phyloP scores from a whole-genome alignment of 2,329 filamentous ascomycete species.

The Cadophora gregata region DNA sequence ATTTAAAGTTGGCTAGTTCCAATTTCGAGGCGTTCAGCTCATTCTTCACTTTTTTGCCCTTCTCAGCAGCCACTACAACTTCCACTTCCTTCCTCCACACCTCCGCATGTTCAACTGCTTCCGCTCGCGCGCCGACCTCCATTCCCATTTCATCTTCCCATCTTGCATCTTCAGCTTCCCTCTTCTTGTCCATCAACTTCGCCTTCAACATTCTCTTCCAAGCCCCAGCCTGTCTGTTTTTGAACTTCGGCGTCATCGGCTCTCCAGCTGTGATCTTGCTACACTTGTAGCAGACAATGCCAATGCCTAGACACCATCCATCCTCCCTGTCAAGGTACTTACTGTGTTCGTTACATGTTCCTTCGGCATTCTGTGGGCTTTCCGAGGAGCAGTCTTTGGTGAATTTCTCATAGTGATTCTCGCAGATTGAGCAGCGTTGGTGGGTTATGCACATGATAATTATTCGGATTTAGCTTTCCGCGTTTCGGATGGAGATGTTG shows the following conservation, averaged over 20 bases:
- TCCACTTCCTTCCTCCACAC: not conserved
- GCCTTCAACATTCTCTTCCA: not conserved
- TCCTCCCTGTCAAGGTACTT: not conserved
- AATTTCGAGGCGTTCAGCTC: too few relatives aligned
- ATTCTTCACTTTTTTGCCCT: not conserved
- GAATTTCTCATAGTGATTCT: not conserved
- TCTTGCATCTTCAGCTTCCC: not conserved
- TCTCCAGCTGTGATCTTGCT: not conserved
- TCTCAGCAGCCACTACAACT: not conserved
- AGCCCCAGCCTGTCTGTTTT: not conserved
- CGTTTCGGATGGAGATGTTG: too few relatives aligned
- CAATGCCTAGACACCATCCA: not conserved
- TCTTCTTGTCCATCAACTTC: not conserved
- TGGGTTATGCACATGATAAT: not conserved
- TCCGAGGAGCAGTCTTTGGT: not conserved
- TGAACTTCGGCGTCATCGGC: not conserved
- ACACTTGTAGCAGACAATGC: conserved; percentile 2
- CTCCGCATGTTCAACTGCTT: not conserved
- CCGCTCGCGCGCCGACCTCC: not conserved
- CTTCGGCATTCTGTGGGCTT: not conserved
- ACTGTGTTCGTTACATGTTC: not conserved
- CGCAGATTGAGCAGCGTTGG: conserved; percentile 5
- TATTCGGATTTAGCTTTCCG: not conserved
- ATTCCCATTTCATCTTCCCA: not conserved
- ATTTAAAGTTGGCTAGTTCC: too few relatives aligned